Evolutionary conservation across 2,329 filamentous ascomycete genomes (phyloP).

Genomic region (Alternaria alternata): DNA sequence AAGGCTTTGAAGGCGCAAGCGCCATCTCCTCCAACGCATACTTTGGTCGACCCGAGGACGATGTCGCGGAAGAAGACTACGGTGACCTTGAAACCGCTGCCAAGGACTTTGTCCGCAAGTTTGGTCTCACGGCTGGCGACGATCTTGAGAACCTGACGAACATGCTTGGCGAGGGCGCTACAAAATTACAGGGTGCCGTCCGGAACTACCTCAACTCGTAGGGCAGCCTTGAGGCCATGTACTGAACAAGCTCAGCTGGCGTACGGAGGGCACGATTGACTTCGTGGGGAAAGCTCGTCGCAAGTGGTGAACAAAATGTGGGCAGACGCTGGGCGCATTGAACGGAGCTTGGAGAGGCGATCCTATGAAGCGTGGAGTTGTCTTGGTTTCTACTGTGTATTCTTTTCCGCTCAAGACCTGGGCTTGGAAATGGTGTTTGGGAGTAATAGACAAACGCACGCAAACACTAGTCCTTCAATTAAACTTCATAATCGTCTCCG

Average conservation of each 20-base stretch:
- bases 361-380: conserved; percentile 6
- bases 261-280: not conserved
- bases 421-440: conserved; percentile 9
- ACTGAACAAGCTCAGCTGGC: not conserved
- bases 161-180: conserved; percentile 84
- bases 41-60: conserved; percentile 91
- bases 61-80: conserved; percentile 75
- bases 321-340: conserved; percentile 8
- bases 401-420: not conserved
- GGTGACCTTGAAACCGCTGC: conserved; percentile 92
- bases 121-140: conserved; percentile 94
- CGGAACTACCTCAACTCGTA: conserved; percentile 53
- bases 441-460: conserved; percentile 9
- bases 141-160: conserved; percentile 90
- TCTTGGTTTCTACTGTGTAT: not conserved
- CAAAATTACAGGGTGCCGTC: conserved; percentile 73
- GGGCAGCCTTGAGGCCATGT: conserved; percentile 7
- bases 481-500: not conserved
- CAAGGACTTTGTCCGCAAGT: conserved; percentile 94
- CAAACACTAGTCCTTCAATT: not conserved
- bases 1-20: conserved; percentile 87
- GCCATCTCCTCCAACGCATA: conserved; percentile 97
- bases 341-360: not conserved
- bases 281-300: not conserved
- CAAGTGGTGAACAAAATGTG: not conserved